Percentiles rank a stretch among this genome's conserved stretches.
These are phyloP conservation scores for Auricularia cornea DNA, from an alignment of 768 basidiomycete species.

Conservation along the genomic window DNA sequence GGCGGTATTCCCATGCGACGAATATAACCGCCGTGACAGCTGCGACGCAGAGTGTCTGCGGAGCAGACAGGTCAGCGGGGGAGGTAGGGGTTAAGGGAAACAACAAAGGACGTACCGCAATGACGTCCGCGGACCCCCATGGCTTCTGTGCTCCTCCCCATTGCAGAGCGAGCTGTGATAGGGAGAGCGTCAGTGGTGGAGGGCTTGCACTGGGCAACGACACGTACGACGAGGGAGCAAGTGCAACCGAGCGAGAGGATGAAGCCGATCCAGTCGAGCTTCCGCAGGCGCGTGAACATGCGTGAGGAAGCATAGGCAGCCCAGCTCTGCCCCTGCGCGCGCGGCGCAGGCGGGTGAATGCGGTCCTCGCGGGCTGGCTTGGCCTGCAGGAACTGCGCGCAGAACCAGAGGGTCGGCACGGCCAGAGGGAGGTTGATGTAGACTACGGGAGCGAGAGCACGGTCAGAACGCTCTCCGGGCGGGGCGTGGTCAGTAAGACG, in stretches of 20 bases:
- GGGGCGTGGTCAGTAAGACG: too few relatives aligned
- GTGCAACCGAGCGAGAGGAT: not conserved
- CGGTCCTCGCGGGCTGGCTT: not conserved
- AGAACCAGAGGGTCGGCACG: conserved; percentile 21
- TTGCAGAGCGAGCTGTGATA: conserved; percentile 3
- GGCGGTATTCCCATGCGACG: conserved; percentile 27
- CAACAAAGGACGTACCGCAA: not conserved
- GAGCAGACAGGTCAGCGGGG: not conserved
- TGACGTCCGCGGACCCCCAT: conserved; percentile 1
- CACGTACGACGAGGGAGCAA: not conserved
- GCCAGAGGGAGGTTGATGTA: conserved; percentile 24
- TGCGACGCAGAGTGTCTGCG: not conserved
- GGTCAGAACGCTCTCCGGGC: not conserved
- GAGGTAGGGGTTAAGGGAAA: too few relatives aligned
- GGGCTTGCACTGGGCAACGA: not conserved
- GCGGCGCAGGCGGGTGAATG: not conserved
- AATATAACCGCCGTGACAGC: conserved; percentile 20
- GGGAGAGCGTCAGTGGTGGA: not conserved
- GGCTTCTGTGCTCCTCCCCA: conserved; percentile 3
- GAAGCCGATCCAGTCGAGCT: not conserved
- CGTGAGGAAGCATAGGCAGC: not conserved
- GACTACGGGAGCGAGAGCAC: conserved; percentile 5
- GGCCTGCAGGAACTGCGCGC: conserved; percentile 21
- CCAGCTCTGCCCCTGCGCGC: not conserved
- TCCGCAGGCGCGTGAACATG: not conserved